Evolutionary conservation across 257 asterid species (phyloP), one percentile per base, ranked within the genome.

Genomic region (Verbena officinalis): DNA sequence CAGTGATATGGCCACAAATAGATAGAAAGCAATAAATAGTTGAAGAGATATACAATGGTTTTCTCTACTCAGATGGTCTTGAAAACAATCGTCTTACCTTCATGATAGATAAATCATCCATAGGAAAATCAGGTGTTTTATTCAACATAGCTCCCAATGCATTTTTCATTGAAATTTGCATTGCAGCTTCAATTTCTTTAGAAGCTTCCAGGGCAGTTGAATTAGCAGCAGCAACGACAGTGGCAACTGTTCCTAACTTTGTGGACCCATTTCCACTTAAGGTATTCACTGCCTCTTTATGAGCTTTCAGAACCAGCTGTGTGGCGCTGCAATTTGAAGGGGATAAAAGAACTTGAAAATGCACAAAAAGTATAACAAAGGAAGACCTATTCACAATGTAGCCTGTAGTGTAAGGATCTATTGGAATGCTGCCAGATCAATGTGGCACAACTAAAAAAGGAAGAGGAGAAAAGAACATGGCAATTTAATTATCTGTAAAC

Each of bases 151-250:
- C 82, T 75, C 96, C 99, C 76, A 94, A 73, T 62, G 97, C 99
- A 76, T 88, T 83, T 73, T 84, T 83, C 97, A 84, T 88, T 58
- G 97, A 53, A 65, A 94, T 86, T 73, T 94, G 96, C 99, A 90
- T 83, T 40, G 99, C 97, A 53, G 93, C 92, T 78, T 90, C 99
- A 55, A 94, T 80, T 79, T 90, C 99, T 80, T 86, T 94, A 71
- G 97, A 90, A 73, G 97, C 96, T 83, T 94, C 96, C 55, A 78
- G 66, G 16, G 99, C 99, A 23, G 99, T 84, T 44, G 99, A 84
- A 81, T 94, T 94, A 69, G 97, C 99, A 77, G 95, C 97, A 72
- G 97, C 96, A 62, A 94, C 99, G 50, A 94, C 99, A 67, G 99
- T 80, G 75, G 99, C 96, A 62, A 90, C 97, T 34, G 97, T 90